Base-by-base conservation (phyloP, 352 stramenopile species). In the Globisporangium nagaii region DNA sequence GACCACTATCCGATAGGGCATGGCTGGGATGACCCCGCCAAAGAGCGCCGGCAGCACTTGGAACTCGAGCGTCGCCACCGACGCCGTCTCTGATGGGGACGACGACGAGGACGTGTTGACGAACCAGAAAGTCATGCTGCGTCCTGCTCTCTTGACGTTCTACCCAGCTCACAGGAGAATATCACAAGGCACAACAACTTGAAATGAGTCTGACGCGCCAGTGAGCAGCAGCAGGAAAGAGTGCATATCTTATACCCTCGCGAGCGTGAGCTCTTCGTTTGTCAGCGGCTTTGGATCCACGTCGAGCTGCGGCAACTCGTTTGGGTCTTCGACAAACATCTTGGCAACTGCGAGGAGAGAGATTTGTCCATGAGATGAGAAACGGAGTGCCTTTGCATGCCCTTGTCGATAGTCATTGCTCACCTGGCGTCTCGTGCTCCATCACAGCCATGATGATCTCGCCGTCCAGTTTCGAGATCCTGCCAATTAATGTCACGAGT, bases 391-490 rank as follows among this genome's bases (percentile, higher is more conserved):
- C n/a, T n/a, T n/a, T n/a, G n/a, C n/a, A n/a, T n/a, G n/a, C n/a
- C n/a, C 4, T 22, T 45, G 9, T 31, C 15, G 8, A 13, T 37
- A 39, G 13, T 36, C 35, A n/a, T 11, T 17, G 19, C 51, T 20
- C 53, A 82, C 70, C 56, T 60, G 62, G 41, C 45, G 60, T 49
- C 62, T 87, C 64, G 40, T 76, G 60, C 52, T 86, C 74, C 45
- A 90, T 60, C 24, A 90, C 72, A 1, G 76, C 71, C 62, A 86
- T 70, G 19, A 84, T 51, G 22, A 88, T 34, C 20, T 88, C 80
- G 31, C 77, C 80, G 28, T 88, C 78, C 28, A 87, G 24, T 48
- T 87, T 86, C 3, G 64, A 60, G 37, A 90, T 71, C 53, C 80
- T 90, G n/a, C n/a, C n/a, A n/a, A n/a, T n/a, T n/a, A n/a, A n/a